These are phyloP conservation scores for Botrytis sinoallii DNA, from an alignment of 2,329 filamentous ascomycete genomes.

Conservation along the genomic window DNA sequence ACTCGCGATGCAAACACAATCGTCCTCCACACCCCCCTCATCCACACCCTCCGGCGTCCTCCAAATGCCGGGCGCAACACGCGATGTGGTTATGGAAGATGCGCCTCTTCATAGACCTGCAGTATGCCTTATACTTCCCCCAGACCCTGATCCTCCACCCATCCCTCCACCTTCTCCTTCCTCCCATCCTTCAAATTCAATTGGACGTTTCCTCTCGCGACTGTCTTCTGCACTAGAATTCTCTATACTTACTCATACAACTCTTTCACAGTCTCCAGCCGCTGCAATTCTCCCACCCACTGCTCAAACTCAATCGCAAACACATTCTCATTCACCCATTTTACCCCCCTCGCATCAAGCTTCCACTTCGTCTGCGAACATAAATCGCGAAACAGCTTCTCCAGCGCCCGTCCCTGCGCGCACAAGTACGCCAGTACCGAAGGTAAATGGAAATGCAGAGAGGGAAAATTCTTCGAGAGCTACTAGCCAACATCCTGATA, in stretches of 20 bases:
- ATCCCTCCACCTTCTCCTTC: background rate
- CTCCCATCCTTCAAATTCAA: conserved; percentile 6
- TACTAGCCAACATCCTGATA: conserved; percentile 55
- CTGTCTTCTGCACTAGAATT: conserved; percentile 6
- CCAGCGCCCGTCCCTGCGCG: conserved; percentile 37
- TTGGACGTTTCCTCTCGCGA: conserved; percentile 8
- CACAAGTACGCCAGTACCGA: conserved; percentile 48
- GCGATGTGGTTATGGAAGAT: conserved; percentile 35
- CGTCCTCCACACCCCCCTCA: conserved; percentile 24
- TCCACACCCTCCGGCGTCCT: conserved; percentile 17
- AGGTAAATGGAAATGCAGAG: conserved; percentile 34
- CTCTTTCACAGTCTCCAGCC: conserved; percentile 10
- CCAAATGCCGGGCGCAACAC: conserved; percentile 22
- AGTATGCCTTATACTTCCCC: conserved; percentile 23
- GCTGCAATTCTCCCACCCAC: background rate
- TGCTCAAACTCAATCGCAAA: background rate
- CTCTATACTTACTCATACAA: conserved; percentile 10
- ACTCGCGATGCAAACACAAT: conserved; percentile 30
- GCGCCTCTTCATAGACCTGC: conserved; percentile 28
- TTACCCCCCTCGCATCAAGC: conserved; percentile 21
- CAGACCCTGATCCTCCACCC: background rate
- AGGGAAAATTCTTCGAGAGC: conserved; percentile 46
- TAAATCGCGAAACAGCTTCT: conserved; percentile 23
- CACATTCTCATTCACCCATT: background rate
- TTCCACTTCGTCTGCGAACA: conserved; percentile 28